Evolutionary conservation across 108 stramenopile genomes (phyloP), one percentile per base, ranked within the genome.

Genomic region (Cyclotella sp.): DNA sequence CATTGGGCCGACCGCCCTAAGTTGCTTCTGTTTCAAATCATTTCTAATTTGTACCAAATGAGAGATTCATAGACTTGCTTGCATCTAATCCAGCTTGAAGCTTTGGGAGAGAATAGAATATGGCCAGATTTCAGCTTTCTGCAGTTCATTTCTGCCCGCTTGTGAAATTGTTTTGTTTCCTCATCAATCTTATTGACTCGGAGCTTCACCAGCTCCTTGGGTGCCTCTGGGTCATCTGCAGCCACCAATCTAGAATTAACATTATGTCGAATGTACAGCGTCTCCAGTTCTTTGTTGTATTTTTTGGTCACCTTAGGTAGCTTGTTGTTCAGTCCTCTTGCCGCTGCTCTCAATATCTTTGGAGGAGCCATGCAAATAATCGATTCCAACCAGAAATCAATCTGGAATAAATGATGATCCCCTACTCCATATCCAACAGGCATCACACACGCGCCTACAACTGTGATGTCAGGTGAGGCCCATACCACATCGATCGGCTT

Each of bases 91-190:
- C 74, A 75, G 3, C 66, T 51, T 9, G 67, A 6, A 8, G 67
- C 46, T 21, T 75, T 34, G 10, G 75, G 75, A 29, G 75, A 76
- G 67, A 68, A 76, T 9, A 55, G 68, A 28, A 76, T 70, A 7
- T 22, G 9, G 3, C 75, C 65, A 15, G 19, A 45, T 34, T 44
- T 68, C 0, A 68, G 14, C 52, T 55, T 53, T 22, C 75, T 30
- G 21, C 75, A 68, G 0, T 58, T 68, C 67, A 68, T 76, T 47
- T 76, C 75, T n/a, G n/a, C n/a, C 11, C 55, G 67, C 0, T 6
- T 14, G 51, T 15, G 27, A 60, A 0, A 43, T 19, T 68, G 30
- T n/a, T 6, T 29, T 24, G 7, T 8, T 16, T 68, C 52, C 42
- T 29, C 11, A 6, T 76, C 75, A 0, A 67, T 41, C 24, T 46